Percentiles rank a stretch among this genome's conserved stretches.
Evolutionary conservation across 441 rosid genomes (phyloP).

Genomic region (Erysimum pusillum): DNA sequence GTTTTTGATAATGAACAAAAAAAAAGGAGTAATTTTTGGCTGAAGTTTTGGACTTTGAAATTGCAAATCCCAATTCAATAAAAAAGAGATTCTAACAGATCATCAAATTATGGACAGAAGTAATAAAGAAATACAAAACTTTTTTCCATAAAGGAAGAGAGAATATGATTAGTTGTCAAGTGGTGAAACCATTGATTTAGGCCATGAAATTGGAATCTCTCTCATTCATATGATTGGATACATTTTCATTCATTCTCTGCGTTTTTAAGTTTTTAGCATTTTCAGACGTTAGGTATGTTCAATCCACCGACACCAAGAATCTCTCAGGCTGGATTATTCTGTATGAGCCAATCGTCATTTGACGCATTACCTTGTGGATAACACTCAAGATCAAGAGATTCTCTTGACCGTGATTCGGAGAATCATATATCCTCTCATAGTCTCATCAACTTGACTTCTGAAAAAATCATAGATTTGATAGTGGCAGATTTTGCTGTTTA

Average conservation of each 20-base stretch:
- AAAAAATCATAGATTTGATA: neutral
- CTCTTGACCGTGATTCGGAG: neutral
- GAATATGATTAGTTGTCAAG: constrained; percentile 34
- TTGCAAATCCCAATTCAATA: constrained; percentile 27
- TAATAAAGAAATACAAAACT: constrained; percentile 12
- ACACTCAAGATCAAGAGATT: neutral
- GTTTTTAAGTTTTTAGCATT: neutral
- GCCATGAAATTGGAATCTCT: constrained; percentile 37
- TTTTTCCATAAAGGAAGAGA: constrained; percentile 25
- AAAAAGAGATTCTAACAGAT: constrained; percentile 38
- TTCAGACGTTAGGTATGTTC: constrained; percentile 17
- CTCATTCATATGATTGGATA: constrained; percentile 34
- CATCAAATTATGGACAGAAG: constrained; percentile 7
- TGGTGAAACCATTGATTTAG: constrained; percentile 11
- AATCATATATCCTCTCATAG: neutral
- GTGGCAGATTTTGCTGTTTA: too few relatives aligned
- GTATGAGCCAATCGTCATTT: neutral
- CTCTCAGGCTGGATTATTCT: constrained; percentile 44
- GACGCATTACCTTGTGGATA: neutral
- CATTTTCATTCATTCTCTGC: constrained; percentile 25
- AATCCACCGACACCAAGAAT: constrained; percentile 36
- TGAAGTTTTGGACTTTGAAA: constrained; percentile 18
- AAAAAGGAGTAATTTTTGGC: constrained; percentile 7
- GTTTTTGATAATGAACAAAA: constrained; percentile 3
- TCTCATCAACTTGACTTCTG: neutral